Base-by-base conservation (phyloP, 1,284 basidiomycete species). In the Sparassis latifolia region DNA sequence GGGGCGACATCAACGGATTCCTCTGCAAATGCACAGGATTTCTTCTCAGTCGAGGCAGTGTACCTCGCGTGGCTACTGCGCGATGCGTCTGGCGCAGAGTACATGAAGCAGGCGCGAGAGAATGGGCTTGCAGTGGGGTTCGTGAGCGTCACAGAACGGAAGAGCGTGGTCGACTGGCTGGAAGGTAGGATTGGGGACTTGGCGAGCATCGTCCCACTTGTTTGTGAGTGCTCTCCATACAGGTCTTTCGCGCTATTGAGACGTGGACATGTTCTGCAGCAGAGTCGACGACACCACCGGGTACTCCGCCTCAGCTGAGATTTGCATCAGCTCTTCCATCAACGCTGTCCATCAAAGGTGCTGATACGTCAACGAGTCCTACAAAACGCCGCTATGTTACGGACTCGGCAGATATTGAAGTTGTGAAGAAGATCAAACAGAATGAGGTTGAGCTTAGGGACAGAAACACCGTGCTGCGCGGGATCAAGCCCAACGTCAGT, bases 61-160 rank as follows among this genome's bases (percentile, higher is more conserved):
- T 86, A 89, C 60, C 74, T 94, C 10, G 86, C 86, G 38, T 96
- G 86, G 86, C 70, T 82, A 1, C 75, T 88, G 39, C 75, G 80
- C 45, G 87, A 90, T 62, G 79, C 80, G 0, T 74, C 80, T 1
- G 80, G 84, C 35, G 87, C 85, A 29, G 91, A 94, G 59, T 97
- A 96, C 68, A 84, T 95, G 78, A 86, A 85, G 66, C 84, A 89
- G 59, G 84, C 84, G 3, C 76, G 90, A 54, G 84, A 89, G 59
- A 78, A 76, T 48, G 87, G 87, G 1, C 69, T 92, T 32, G 74
- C 77, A 1, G 76, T 81, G 32, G 84, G 85, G 0, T 90, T 92
- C 63, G 89, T 96, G 42, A 85, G 88, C 60, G 83, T 92, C 40
- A 91, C 90, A 2, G 92, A 95, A 68, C 74, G 92, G 54, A 89